Base-by-base conservation (phyloP, 1,139 yeast species). In the Geotrichum carabidarum region DNA sequence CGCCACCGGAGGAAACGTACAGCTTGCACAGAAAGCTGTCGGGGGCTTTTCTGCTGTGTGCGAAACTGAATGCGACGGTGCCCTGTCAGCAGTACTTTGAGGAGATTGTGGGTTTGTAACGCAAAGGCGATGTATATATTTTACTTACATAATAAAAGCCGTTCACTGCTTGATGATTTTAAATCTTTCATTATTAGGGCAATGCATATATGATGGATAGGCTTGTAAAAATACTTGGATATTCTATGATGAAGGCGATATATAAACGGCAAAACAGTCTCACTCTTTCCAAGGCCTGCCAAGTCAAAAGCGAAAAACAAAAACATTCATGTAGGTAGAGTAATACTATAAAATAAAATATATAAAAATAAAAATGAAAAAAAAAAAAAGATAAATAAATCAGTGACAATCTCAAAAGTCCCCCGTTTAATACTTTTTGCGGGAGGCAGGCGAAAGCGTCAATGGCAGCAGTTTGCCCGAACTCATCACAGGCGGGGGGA, bases 1-100 rank as follows among this genome's bases (percentile, higher is more conserved):
- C 99, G 4, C 99, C 99, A 5, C 99, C 99, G 2, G 98, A 93
- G 68, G 99, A 93, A 69, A 93, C 99, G 0, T 94, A 94, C 69
- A 87, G 96, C 8, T 76, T 94, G 63, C 99, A 93, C 70, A 79
- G 99, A 65, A 93, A 94, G 67, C 82, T 93, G 67, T 87, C 96
- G 68, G 99, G 99, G 8, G 95, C 94, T 1, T 94, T 87, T 66
- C 75, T 93, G 62, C 76, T 93, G 56, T 93, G 99, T 73, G 87
- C 98, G 3, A 80, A 90, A 64, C 77, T 93, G 71, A 76, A 82
- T 46, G 97, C 98, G 2, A 76, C 78, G 18, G 94, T 93, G 40
- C 95, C 94, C 11, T 85, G 96, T 67, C 83, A 84, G 58, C 75
- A 83, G 63, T 73, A 93, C 55, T 91, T 93, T 68, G 75, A 79